Conservation (phyloP, 129 eudicot species). For the Flaveria trinervia region DNA sequence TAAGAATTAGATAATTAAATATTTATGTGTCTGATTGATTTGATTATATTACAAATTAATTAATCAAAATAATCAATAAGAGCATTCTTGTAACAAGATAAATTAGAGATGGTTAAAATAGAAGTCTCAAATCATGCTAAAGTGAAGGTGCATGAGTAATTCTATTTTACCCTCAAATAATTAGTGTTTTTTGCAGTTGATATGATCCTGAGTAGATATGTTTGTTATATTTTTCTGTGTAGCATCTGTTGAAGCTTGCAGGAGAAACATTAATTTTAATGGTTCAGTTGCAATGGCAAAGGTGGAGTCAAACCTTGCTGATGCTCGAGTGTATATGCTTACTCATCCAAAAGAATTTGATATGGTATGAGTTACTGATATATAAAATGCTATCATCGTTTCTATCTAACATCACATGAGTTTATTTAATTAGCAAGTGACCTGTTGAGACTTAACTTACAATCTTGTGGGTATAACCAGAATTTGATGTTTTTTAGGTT, state of each 20-base stretch:
- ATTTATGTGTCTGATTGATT: neutral
- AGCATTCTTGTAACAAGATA: neutral
- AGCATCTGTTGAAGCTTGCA: constrained; percentile 96
- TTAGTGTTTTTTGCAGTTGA: neutral
- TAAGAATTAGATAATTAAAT: neutral
- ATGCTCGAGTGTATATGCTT: constrained; percentile 98
- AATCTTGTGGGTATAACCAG: constrained; percentile 15
- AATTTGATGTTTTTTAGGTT: constrained; percentile 53
- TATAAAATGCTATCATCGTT: neutral
- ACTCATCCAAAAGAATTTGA: constrained; percentile 99
- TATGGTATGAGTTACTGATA: constrained; percentile 53
- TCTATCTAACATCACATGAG: constrained; percentile 3
- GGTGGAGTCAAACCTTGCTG: constrained; percentile 91
- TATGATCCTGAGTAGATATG: neutral
- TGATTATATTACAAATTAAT: neutral
- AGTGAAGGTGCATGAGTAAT: neutral
- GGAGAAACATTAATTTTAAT: constrained; percentile 88
- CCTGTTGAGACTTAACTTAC: neutral
- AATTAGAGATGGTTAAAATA: neutral
- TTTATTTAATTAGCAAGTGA: neutral
- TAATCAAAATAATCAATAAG: neutral
- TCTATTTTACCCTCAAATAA: neutral
- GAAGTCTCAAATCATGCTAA: neutral
- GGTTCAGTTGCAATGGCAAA: constrained; percentile 84
- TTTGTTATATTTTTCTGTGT: constrained; percentile 29